phyloP scores from a whole-genome alignment of 2,329 filamentous ascomycete species.

The Daldinia sp. region DNA sequence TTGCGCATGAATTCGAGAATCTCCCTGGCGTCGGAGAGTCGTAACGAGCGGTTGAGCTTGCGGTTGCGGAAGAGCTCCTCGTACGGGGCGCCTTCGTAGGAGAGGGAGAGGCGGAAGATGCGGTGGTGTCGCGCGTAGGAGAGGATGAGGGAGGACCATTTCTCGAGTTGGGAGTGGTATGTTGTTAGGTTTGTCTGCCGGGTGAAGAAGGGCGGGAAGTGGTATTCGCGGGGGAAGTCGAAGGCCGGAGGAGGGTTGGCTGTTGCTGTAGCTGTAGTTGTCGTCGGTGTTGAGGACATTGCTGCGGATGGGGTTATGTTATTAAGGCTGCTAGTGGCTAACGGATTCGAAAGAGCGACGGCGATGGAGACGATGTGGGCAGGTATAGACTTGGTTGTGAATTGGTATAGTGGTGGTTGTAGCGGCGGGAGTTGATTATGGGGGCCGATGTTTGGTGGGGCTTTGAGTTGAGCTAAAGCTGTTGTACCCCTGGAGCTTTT shows the following conservation, averaged over 20 bases:
- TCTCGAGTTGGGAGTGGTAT: conserved; percentile 76
- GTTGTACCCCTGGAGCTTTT: neutral
- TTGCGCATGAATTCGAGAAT: conserved; percentile 67
- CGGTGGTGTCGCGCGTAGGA: conserved; percentile 82
- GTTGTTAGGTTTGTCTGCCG: conserved; percentile 78
- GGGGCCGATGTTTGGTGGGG: neutral
- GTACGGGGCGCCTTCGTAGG: conserved; percentile 38
- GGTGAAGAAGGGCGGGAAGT: conserved; percentile 87
- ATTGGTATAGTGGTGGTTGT: neutral
- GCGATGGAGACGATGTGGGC: neutral
- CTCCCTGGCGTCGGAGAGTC: conserved; percentile 61
- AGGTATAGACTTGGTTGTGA: neutral
- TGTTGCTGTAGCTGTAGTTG: neutral
- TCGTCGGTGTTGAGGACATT: conserved; percentile 5
- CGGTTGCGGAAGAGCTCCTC: conserved; percentile 66
- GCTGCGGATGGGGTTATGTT: neutral
- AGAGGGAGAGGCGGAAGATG: conserved; percentile 77
- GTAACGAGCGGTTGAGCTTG: conserved; percentile 60
- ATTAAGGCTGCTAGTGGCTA: neutral
- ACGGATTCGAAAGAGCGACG: neutral
- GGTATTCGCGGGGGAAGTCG: conserved; percentile 70
- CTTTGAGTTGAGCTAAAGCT: neutral
- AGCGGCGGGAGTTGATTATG: conserved; percentile 1
- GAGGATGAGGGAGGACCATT: conserved; percentile 88
- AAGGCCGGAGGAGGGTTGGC: conserved; percentile 48